These are phyloP conservation scores for Medicago lupulina DNA, from an alignment of 306 rosid genomes.

Conservation along the genomic window DNA sequence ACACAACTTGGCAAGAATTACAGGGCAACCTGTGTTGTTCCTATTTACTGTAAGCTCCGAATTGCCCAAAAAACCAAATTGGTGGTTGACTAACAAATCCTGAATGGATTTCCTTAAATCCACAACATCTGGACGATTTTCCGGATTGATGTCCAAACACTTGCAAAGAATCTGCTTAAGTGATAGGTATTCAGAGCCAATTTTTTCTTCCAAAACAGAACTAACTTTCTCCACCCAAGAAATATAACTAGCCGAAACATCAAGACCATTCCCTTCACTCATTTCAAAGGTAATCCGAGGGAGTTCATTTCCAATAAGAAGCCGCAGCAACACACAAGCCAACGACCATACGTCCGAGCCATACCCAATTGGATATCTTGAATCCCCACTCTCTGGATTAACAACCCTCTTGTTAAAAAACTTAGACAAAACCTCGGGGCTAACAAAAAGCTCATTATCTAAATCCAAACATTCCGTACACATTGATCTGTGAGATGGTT, in stretches of 20 bases:
- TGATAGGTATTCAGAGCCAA: constrained; percentile 59
- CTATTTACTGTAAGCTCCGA: constrained; percentile 46
- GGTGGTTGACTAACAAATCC: constrained; percentile 60
- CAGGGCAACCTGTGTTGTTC: constrained; percentile 41
- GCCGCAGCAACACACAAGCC: constrained; percentile 63
- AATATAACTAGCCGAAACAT: constrained; percentile 45
- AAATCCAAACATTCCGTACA: constrained; percentile 45
- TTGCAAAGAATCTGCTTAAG: constrained; percentile 58
- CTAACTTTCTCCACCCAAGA: constrained; percentile 66
- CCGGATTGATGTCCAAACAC: constrained; percentile 68
- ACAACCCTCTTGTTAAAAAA: constrained; percentile 53
- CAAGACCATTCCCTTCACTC: constrained; percentile 46
- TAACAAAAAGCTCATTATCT: constrained; percentile 47
- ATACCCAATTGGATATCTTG: constrained; percentile 50
- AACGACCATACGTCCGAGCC: constrained; percentile 81
- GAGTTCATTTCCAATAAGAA: constrained; percentile 63
- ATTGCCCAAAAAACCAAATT: constrained; percentile 53
- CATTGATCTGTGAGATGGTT: constrained; percentile 17
- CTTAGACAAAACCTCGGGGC: constrained; percentile 72
- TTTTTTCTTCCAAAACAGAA: constrained; percentile 58
- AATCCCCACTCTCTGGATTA: constrained; percentile 45
- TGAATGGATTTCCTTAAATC: constrained; percentile 71
- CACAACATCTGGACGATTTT: constrained; percentile 59
- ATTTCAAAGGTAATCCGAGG: constrained; percentile 44
- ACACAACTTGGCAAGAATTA: constrained; percentile 71